A percentile compares a stretch with the other conserved stretches of the same genome.
These are phyloP conservation scores for Salix dunnii DNA, from an alignment of 345 rosid species.

Conservation along the genomic window DNA sequence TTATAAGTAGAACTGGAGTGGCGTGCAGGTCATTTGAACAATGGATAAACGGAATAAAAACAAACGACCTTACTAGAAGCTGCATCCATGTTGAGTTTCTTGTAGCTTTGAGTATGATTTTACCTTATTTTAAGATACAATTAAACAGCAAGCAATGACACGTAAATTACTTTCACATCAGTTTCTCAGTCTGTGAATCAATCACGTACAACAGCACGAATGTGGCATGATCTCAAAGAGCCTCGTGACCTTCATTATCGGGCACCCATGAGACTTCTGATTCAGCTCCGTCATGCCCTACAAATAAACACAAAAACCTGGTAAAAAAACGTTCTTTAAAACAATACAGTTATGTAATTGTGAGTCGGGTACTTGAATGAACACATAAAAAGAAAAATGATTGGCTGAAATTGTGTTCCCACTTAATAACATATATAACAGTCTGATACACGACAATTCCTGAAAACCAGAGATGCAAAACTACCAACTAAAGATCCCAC, in stretches of 20 bases:
- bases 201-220: neutral
- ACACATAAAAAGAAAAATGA: neutral
- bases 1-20: no score
- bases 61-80: no score
- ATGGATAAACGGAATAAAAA: no score
- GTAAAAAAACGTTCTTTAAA: neutral
- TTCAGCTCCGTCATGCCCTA: constrained; percentile 18
- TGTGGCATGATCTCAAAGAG: constrained; percentile 11
- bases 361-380: neutral
- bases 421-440: no score
- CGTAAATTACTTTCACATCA: neutral
- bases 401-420: no score
- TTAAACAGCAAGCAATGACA: neutral
- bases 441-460: no score
- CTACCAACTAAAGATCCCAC: no score
- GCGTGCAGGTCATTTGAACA: no score
- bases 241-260: constrained; percentile 18
- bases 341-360: neutral
- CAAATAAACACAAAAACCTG: neutral
- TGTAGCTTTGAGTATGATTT: no score
- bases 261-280: constrained; percentile 5
- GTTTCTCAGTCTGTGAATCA: neutral
- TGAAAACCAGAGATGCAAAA: no score
- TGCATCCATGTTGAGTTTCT: no score
- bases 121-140: neutral